Evolutionary conservation across 129 eudicot genomes (phyloP), one percentile per base, ranked within the genome.

Genomic region (Silybum marianum): DNA sequence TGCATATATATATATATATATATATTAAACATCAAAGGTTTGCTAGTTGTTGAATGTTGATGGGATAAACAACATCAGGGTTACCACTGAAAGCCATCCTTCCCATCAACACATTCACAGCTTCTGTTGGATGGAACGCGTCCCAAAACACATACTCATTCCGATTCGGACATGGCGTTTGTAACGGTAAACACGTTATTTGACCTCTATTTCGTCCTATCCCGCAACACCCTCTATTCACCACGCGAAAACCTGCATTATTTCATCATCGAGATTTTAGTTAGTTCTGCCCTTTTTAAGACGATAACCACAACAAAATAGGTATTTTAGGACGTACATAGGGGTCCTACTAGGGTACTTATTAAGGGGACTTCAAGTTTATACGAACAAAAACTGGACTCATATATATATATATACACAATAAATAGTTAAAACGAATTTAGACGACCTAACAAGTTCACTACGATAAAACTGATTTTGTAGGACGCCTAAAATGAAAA

Each of bases 121-220:
- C 96, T 71, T 83, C 94, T 4, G 99, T 95, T 6, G 97, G 99
- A 74, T 95, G 99, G 14, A 95, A 95, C 3, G 99, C 99, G 24
- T 95, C 99, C 99, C 99, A 95, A 75, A 92, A 95, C 19, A 95
- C 88, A 38, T 95, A 92, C 81, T 85, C 82, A 1, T 89, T 78
- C 60, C 99, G 87, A 76, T 95, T 83, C 6, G 78, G 66, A 75
- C 99, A 95, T 0, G 99, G 99, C 18, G 73, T 85, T 82, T 92
- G 93, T 14, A 95, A 78, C 11, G 99, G 99, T 60, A 95, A 88
- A 66, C 99, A 95, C 18, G 99, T 95, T 36, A 95, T 88, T 73
- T 95, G 97, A 24, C 99, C 99, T 67, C 91, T 81, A 84, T 95
- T 95, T 72, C 97, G 73, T 24, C 99, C 99, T 7, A 95, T 86